Base-by-base conservation (phyloP, 2,329 filamentous ascomycete species). In the Ramularia collo-cygni region DNA sequence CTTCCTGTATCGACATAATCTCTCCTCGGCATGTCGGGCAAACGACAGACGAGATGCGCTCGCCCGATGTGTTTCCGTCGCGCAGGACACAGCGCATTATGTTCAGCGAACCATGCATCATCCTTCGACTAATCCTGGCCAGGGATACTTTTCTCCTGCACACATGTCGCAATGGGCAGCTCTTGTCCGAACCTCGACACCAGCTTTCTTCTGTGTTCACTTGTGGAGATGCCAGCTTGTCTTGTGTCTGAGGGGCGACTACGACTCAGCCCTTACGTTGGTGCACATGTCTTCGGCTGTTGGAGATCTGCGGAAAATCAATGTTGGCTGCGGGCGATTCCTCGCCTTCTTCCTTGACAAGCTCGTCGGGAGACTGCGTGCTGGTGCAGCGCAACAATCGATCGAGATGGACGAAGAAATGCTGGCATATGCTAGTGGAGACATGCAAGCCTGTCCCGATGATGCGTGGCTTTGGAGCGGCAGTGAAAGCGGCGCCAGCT, bases 171-270 rank as follows among this genome's bases (percentile, higher is more conserved):
- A 54, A 35, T 78, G 76, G 58, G 75, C 74, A 17, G 66, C 74
- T 3, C 70, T 75, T 8, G 68, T 88, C 1, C 74, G 77, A 4
- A 76, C 79, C 24, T 77, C 80, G 8, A 79, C 86, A 3, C 86
- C 83, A 1, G 78, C 83, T 3, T 76, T 90, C 51, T 71, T 93
- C 7, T 84, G 86, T 41, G 79, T 78, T 10, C 92, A 96, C 59
- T 72, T 95, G 31, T 95, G 93, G 77, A 83, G 90, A 15, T 93
- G 84, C 56, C 75, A 84, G 2, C 72, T 96, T 1, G 79, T 95
- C 41, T 70, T 95, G 4, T 75, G 90, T 15, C 77, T 93, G 37
- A 76, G 77, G 1, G 81, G 81, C 29, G 81, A 86, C 37, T 84
- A 82, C 56, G 76, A 82, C 4, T 74, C 80, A 2, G 89, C 90